Percentiles rank a stretch among this genome's conserved stretches.
Conservation (phyloP, 1,284 basidiomycete genomes). For the Spongiforma sp. region DNA sequence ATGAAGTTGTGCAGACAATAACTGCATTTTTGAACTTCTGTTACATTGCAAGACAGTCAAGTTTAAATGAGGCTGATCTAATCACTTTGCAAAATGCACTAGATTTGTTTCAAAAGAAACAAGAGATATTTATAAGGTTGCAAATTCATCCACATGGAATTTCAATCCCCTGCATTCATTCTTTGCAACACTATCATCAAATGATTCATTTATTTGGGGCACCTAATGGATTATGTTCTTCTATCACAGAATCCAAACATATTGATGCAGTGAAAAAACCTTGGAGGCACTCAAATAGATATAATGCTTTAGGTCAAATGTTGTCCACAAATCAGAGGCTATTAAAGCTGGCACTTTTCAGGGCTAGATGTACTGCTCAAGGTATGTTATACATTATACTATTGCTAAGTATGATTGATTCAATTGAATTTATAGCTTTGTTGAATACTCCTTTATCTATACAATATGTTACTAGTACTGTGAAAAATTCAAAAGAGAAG, state of each 20-base stretch:
- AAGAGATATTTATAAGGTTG: background rate
- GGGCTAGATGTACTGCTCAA: background rate
- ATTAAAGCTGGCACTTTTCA: background rate
- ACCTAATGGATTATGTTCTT: background rate
- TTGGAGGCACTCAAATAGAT: background rate
- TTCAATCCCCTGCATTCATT: background rate
- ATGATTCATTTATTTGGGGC: background rate
- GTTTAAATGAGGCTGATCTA: background rate
- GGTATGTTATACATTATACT: background rate
- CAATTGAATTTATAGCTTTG: no score
- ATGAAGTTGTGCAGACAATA: slow-evolving; percentile 9
- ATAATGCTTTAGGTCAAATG: background rate
- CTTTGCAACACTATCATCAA: background rate
- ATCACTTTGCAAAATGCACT: background rate
- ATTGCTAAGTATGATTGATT: no score
- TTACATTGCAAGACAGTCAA: background rate
- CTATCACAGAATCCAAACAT: background rate
- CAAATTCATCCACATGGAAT: background rate
- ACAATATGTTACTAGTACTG: no score
- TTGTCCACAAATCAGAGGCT: background rate
- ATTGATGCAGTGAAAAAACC: background rate
- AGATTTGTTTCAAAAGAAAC: background rate
- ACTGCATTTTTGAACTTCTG: slow-evolving; percentile 16
- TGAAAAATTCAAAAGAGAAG: no score
- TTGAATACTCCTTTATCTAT: no score